Evolutionary conservation across 129 eudicot species (phyloP).

Genomic region (Erigeron canadensis): DNA sequence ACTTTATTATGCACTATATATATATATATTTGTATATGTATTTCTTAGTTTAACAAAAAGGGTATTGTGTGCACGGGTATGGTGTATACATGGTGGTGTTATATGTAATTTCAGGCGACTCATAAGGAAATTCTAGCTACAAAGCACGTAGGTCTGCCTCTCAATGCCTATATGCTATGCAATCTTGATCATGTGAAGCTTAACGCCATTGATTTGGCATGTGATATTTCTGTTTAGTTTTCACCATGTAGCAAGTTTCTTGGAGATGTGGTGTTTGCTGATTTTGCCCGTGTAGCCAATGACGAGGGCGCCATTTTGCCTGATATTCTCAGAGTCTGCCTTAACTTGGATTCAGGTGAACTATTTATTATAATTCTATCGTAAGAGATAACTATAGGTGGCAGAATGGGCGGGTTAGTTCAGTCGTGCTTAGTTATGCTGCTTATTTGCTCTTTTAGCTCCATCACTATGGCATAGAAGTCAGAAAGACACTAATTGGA

Average conservation of each 20-base stretch:
- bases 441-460: no score
- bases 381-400: not conserved
- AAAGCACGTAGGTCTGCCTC: constrained; percentile 75
- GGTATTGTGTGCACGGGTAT: not conserved
- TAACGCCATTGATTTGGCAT: constrained; percentile 94
- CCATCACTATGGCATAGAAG: no score
- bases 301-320: constrained; percentile 97
- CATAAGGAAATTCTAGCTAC: constrained; percentile 89
- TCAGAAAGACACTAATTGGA: no score
- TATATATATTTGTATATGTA: no score
- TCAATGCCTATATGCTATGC: constrained; percentile 90
- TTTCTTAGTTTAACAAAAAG: not conserved
- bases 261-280: constrained; percentile 87
- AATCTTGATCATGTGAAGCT: constrained; percentile 97
- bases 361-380: not conserved
- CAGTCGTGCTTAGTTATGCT: not conserved
- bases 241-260: constrained; percentile 68
- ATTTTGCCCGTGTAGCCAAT: constrained; percentile 96
- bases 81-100: not conserved
- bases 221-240: constrained; percentile 96
- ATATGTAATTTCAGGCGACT: constrained; percentile 56
- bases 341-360: constrained; percentile 91
- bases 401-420: not conserved
- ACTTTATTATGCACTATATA: no score
- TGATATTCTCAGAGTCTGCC: constrained; percentile 92